phyloP scores from a whole-genome alignment of 2,329 filamentous ascomycete genomes.

The Thelonectria discophora region DNA sequence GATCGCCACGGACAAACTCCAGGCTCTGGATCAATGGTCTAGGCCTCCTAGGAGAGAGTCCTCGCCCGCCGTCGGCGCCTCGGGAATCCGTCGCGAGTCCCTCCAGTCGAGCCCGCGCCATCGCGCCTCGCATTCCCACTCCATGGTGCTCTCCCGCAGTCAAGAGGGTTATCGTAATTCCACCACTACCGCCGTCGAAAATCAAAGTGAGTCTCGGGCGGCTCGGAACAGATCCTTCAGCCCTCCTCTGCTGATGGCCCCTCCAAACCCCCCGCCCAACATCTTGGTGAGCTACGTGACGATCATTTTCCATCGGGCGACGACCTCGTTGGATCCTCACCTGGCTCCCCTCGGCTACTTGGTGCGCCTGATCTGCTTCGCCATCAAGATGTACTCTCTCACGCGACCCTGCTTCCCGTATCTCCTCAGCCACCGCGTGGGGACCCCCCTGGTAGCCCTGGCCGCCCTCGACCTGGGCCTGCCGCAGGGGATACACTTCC shows the following conservation, averaged over 20 bases:
- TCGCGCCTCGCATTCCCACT: constrained; percentile 41
- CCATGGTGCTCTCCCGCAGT: constrained; percentile 53
- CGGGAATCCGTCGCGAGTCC: constrained; percentile 26
- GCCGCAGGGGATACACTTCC: constrained; percentile 37
- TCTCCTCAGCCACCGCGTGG: constrained; percentile 69
- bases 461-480: constrained; percentile 72
- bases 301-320: constrained; percentile 48
- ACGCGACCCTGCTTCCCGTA: constrained; percentile 76
- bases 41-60: constrained; percentile 29
- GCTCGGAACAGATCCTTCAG: constrained; percentile 34
- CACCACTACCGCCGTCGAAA: constrained; percentile 26
- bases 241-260: constrained; percentile 60
- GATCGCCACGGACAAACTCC: constrained; percentile 40
- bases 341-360: constrained; percentile 46
- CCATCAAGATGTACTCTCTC: constrained; percentile 73
- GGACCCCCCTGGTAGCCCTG: constrained; percentile 73
- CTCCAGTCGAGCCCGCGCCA: constrained; percentile 30
- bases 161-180: constrained; percentile 48
- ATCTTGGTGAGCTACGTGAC: constrained; percentile 47
- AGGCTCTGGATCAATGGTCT: constrained; percentile 33
- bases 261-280: constrained; percentile 51
- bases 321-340: constrained; percentile 38
- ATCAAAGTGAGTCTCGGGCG: constrained; percentile 27
- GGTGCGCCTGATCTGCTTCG: constrained; percentile 68
- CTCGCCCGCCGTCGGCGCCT: constrained; percentile 29